Evolutionary conservation across 352 stramenopile genomes (phyloP).

Genomic region (Globisporangium yorkense): DNA sequence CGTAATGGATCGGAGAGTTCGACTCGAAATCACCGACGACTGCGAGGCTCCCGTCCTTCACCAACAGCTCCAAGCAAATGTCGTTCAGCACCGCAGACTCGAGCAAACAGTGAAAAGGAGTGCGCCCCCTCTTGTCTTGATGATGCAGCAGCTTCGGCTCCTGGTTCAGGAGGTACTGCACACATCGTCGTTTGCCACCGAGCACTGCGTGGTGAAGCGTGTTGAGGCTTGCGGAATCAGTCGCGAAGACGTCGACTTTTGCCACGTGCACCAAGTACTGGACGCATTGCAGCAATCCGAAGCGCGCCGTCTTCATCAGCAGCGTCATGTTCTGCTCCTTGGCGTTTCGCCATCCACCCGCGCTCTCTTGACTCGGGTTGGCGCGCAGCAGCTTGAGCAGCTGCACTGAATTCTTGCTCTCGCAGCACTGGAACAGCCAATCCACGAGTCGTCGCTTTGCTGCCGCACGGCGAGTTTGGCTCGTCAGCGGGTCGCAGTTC

Average conservation of each 20-base stretch:
- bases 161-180: slow-evolving; percentile 31
- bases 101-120: slow-evolving; percentile 57
- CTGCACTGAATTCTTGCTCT: slow-evolving; percentile 45
- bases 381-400: slow-evolving; percentile 41
- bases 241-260: slow-evolving; percentile 43
- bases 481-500: slow-evolving; percentile 37
- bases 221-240: slow-evolving; percentile 42
- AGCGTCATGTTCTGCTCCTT: slow-evolving; percentile 30
- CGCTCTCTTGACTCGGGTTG: slow-evolving; percentile 12
- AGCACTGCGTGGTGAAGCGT: slow-evolving; percentile 46
- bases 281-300: slow-evolving; percentile 33
- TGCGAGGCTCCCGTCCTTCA: slow-evolving; percentile 23
- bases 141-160: slow-evolving; percentile 38
- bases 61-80: slow-evolving; percentile 36
- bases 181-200: slow-evolving; percentile 28
- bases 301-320: slow-evolving; percentile 43
- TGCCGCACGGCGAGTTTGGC: slow-evolving; percentile 18
- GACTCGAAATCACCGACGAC: slow-evolving; percentile 38
- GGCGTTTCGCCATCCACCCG: slow-evolving; percentile 26
- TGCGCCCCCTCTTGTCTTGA: slow-evolving; percentile 44
- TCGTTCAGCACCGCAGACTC: slow-evolving; percentile 35
- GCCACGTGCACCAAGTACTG: slow-evolving; percentile 33
- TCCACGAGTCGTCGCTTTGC: slow-evolving; percentile 26
- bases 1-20: slow-evolving; percentile 58
- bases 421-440: slow-evolving; percentile 70